Percentiles rank a stretch among this genome's conserved stretches.
These are phyloP conservation scores for Cutaneotrichosporon arboriforme DNA, from an alignment of 1,284 basidiomycete species.

Conservation along the genomic window DNA sequence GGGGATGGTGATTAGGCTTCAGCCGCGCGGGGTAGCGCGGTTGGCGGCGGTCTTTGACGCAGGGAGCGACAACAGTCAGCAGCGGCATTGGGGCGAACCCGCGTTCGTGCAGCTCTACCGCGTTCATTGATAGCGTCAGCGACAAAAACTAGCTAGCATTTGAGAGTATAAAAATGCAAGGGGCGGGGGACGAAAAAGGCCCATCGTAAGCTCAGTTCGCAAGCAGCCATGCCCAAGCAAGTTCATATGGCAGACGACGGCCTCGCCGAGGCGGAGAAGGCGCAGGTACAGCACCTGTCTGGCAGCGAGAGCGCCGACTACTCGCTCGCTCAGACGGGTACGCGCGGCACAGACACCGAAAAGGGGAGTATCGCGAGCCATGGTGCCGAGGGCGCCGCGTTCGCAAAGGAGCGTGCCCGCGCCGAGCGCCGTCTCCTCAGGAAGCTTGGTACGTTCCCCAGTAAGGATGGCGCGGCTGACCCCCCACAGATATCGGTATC, in stretches of 20 bases:
- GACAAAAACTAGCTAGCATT: too few relatives aligned
- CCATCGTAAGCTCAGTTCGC: too few relatives aligned
- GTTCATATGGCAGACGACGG: constrained; percentile 5
- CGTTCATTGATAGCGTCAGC: too few relatives aligned
- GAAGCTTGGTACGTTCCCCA: constrained; percentile 49
- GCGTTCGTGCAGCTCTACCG: too few relatives aligned
- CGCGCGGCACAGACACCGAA: constrained; percentile 24
- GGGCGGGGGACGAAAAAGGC: too few relatives aligned
- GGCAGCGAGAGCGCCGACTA: background rate
- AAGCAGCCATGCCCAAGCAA: background rate
- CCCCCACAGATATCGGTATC: constrained; percentile 38
- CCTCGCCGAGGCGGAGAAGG: background rate
- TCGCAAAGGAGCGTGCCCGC: constrained; percentile 20
- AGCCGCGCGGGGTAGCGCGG: too few relatives aligned
- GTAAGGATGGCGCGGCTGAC: background rate
- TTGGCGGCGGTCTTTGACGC: too few relatives aligned
- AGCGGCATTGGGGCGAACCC: too few relatives aligned
- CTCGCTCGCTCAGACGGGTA: constrained; percentile 2
- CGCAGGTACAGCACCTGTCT: background rate
- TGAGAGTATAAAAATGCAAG: too few relatives aligned
- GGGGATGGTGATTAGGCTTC: background rate
- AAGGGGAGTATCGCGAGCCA: constrained; percentile 33
- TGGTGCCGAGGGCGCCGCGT: constrained; percentile 29
- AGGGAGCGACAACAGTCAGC: too few relatives aligned
- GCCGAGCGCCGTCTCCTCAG: constrained; percentile 57